Evolutionary conservation across 768 basidiomycete genomes (phyloP), one percentile per base, ranked within the genome.

Genomic region (Neoboletus magnificus): DNA sequence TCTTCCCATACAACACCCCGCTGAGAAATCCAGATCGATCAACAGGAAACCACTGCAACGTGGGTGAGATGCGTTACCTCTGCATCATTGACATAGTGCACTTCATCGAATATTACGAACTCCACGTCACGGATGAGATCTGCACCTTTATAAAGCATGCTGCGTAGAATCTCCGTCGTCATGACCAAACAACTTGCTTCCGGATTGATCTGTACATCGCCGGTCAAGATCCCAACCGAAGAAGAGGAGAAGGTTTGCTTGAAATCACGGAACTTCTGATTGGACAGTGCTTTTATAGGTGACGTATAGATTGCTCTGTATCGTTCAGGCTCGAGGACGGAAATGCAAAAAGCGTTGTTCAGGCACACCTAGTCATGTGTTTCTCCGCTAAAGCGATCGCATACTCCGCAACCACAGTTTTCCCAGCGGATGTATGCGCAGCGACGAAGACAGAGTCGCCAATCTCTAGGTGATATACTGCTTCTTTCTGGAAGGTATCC

Each of bases 1-100:
- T 99, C 96, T 73, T 99, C 96, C 97, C 97, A 99, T 13, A 99
- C 97, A 18, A 99, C 97, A 39, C 97, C 97, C 67, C 97, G 82
- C 96, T 98, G 67, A 40, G 42, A 37, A 48, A 48, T 52, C 37
- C 55, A 55, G n/a, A 51, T 50, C 36, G 35, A 59, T 69, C 41
- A 70, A 46, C 5, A 46, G 42, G 27, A 49, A 18, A 45, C 20
- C 36, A 29, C 25, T 33, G 43, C 46, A 46, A 43, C 25, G 49
- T n/a, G 48, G 43, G 52, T 54, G 48, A 52, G 35, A 57, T 37
- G 62, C 67, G 48, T 63, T 54, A 96, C 96, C 87, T 99, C 97
- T 16, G 93, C 90, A 69, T 99, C 97, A 66, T 98, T 99, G 50
- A 99, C 95, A 71, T 99, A 99, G 73, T 99, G 97, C 30, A 99